A percentile compares a stretch with the other conserved stretches of the same genome.
Conservation (phyloP, 371 early-diverging fungal species). For the Lichtheimia corymbifera region DNA sequence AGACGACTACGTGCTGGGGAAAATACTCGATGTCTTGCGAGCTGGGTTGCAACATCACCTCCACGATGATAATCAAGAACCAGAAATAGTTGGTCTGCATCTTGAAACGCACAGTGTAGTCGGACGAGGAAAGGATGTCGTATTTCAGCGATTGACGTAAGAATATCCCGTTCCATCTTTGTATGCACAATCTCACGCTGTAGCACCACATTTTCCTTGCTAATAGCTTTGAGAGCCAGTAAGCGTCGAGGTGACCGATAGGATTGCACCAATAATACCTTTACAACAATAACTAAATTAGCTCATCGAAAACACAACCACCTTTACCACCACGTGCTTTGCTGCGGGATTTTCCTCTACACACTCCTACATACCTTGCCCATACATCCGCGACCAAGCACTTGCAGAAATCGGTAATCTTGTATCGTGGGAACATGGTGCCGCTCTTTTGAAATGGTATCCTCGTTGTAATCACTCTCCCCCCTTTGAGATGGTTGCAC, state of each 20-base stretch:
- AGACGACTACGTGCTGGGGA: constrained; percentile 53
- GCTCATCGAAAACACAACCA: not conserved
- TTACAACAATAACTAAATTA: constrained; percentile 1
- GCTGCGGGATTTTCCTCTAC: not conserved
- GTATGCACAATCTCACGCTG: constrained; percentile 86
- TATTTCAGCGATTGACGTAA: constrained; percentile 52
- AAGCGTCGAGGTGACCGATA: constrained; percentile 46
- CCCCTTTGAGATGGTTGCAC: no score
- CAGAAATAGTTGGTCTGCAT: constrained; percentile 88
- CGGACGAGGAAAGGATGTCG: constrained; percentile 93
- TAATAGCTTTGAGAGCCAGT: constrained; percentile 95
- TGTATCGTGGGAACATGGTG: constrained; percentile 15
- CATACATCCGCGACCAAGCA: constrained; percentile 62
- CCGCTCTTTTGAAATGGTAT: no score
- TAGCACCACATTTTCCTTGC: constrained; percentile 88
- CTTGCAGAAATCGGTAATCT: constrained; percentile 56
- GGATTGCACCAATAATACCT: constrained; percentile 88
- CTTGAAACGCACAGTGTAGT: constrained; percentile 93
- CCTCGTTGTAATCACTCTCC: no score
- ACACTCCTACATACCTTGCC: constrained; percentile 43
- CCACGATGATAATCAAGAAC: constrained; percentile 89
- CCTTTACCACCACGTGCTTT: not conserved
- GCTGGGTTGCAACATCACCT: constrained; percentile 71
- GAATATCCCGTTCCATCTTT: constrained; percentile 46
- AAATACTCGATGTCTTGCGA: constrained; percentile 31